Conservation (phyloP, 306 rosid genomes). For the Geum urbanum region DNA sequence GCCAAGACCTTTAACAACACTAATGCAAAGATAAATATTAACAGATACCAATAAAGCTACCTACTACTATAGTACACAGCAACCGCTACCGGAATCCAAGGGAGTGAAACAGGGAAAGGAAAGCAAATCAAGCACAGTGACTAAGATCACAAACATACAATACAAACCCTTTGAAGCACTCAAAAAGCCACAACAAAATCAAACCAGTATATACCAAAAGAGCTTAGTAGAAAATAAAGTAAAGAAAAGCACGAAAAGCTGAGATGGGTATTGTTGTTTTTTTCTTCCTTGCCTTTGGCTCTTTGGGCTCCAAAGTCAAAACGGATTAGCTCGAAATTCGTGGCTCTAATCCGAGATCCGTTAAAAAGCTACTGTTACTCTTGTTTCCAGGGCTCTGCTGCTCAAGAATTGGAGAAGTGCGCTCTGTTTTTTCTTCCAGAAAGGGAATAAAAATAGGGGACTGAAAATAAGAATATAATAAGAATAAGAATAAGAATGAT, state of each 20-base stretch:
- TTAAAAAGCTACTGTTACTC: slow-evolving; percentile 9
- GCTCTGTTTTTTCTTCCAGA: neutral
- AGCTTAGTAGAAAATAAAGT: neutral
- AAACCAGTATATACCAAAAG: neutral
- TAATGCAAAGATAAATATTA: slow-evolving; percentile 19
- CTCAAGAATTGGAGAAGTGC: neutral
- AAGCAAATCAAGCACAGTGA: slow-evolving; percentile 33
- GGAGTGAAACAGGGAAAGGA: slow-evolving; percentile 39
- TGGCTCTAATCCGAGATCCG: slow-evolving; percentile 40
- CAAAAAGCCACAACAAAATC: slow-evolving; percentile 24
- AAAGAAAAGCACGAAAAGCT: slow-evolving; percentile 15
- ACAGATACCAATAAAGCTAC: slow-evolving; percentile 49
- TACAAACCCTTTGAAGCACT: slow-evolving; percentile 24
- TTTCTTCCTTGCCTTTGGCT: slow-evolving; percentile 21
- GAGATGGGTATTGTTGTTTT: slow-evolving; percentile 4
- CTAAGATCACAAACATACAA: slow-evolving; percentile 46
- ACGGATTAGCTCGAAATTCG: slow-evolving; percentile 29
- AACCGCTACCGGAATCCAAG: slow-evolving; percentile 53
- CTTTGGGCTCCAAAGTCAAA: slow-evolving; percentile 45
- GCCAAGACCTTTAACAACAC: slow-evolving; percentile 17
- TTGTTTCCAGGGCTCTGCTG: neutral
- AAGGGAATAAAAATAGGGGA: neutral
- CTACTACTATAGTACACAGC: slow-evolving; percentile 31
- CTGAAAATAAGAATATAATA: neutral
- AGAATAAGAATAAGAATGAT: too few species aligned